Evolutionary conservation across 2,329 filamentous ascomycete species (phyloP).

Genomic region (Colletotrichum musicola): DNA sequence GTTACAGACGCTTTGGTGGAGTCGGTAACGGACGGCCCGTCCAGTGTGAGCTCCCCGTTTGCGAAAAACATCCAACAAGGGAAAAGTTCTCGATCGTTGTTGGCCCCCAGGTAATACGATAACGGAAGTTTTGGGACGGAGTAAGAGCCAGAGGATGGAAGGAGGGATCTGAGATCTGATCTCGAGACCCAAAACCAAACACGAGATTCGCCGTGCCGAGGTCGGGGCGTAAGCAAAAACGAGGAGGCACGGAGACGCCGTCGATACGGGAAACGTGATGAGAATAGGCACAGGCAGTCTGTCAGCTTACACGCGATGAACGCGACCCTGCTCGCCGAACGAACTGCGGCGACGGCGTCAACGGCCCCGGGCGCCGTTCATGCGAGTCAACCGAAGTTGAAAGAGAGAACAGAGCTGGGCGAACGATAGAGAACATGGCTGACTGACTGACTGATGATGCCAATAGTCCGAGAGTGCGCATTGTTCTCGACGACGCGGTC

Average conservation of each 20-base stretch:
- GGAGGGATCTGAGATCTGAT: constrained; percentile 20
- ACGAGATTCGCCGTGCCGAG: background rate
- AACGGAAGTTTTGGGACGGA: background rate
- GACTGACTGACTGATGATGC: too few relatives aligned
- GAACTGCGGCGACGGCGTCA: background rate
- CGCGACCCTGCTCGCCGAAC: too few relatives aligned
- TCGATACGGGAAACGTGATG: constrained; percentile 8
- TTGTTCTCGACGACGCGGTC: constrained; percentile 3
- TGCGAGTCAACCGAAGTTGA: background rate
- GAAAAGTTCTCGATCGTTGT: constrained; percentile 29
- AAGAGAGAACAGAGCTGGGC: background rate
- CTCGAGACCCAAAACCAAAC: background rate
- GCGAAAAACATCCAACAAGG: background rate
- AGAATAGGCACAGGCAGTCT: background rate
- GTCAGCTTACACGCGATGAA: constrained; percentile 1
- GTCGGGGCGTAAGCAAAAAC: background rate
- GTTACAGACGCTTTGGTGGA: constrained; percentile 11
- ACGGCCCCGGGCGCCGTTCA: background rate
- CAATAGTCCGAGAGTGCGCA: background rate
- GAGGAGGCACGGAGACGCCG: background rate
- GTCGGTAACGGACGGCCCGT: background rate
- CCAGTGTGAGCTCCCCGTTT: background rate
- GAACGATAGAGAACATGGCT: too few relatives aligned
- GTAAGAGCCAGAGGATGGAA: constrained; percentile 9
- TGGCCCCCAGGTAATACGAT: background rate